Evolutionary conservation across 495 filamentous ascomycete genomes (phyloP).

Genomic region (Penicillium psychrofluorescens): DNA sequence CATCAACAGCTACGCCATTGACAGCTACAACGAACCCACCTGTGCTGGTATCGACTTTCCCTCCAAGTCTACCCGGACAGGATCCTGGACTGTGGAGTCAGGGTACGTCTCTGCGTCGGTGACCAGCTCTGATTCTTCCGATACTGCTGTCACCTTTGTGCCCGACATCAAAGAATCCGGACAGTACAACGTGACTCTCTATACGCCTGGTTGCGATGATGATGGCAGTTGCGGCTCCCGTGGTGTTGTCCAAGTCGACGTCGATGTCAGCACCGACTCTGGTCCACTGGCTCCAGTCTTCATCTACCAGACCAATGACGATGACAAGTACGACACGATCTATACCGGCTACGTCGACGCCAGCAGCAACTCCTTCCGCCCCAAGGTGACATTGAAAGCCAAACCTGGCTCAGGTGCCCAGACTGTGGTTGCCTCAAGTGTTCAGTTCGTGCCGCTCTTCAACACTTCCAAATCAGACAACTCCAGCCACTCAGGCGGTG

Average conservation of each 20-base stretch:
- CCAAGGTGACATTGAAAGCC: slow-evolving; percentile 72
- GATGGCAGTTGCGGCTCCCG: slow-evolving; percentile 70
- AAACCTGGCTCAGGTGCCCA: slow-evolving; percentile 57
- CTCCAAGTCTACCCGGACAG: slow-evolving; percentile 59
- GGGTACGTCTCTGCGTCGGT: slow-evolving; percentile 70
- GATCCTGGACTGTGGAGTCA: slow-evolving; percentile 66
- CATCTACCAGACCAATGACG: slow-evolving; percentile 83
- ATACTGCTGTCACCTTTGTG: slow-evolving; percentile 60
- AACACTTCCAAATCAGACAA: slow-evolving; percentile 34
- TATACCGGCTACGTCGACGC: slow-evolving; percentile 80
- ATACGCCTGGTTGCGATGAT: slow-evolving; percentile 80
- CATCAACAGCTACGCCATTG: slow-evolving; percentile 76
- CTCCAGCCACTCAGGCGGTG: not conserved
- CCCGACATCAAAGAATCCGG: slow-evolving; percentile 86
- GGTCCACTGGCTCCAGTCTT: slow-evolving; percentile 33
- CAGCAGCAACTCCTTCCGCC: slow-evolving; percentile 64
- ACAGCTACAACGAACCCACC: slow-evolving; percentile 79
- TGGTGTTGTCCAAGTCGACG: slow-evolving; percentile 71
- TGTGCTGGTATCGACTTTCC: slow-evolving; percentile 61
- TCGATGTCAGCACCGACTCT: slow-evolving; percentile 47
- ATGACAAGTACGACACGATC: slow-evolving; percentile 89
- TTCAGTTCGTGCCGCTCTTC: slow-evolving; percentile 66
- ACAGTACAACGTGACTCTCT: slow-evolving; percentile 80
- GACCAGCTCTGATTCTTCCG: slow-evolving; percentile 42
- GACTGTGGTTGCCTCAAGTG: slow-evolving; percentile 76